These are phyloP conservation scores for Yamadazyma aaseri DNA, from an alignment of 1,139 yeast species.

Conservation along the genomic window DNA sequence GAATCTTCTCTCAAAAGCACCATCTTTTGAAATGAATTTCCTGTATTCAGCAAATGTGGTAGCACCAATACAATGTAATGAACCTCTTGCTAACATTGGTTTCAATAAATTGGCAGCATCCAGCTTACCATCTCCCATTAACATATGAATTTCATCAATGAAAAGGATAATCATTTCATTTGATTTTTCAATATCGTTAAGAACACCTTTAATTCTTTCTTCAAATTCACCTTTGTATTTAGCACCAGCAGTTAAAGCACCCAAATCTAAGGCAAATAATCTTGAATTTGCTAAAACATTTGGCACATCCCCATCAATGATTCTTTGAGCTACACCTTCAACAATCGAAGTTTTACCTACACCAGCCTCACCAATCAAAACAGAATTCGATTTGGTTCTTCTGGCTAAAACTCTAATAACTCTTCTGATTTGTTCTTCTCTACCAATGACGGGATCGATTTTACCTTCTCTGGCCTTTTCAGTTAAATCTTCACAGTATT, in stretches of 20 bases:
- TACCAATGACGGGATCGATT: conserved; percentile 96
- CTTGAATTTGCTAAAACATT: conserved; percentile 76
- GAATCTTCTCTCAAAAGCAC: conserved; percentile 98
- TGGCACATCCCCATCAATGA: conserved; percentile 94
- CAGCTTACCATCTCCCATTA: conserved; percentile 94
- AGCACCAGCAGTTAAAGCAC: conserved; percentile 97
- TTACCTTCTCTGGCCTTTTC: conserved; percentile 92
- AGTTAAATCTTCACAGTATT: conserved; percentile 91
- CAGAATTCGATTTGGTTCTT: conserved; percentile 94
- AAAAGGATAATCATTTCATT: conserved; percentile 83
- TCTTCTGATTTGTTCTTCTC: conserved; percentile 96
- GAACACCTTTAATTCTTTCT: conserved; percentile 94
- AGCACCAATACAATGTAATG: conserved; percentile 96
- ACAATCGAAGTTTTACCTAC: conserved; percentile 98
- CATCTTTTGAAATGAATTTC: conserved; percentile 90
- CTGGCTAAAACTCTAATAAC: conserved; percentile 92
- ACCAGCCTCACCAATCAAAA: conserved; percentile 98
- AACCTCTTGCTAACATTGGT: conserved; percentile 97
- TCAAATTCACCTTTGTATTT: conserved; percentile 98
- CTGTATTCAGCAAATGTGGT: conserved; percentile 95
- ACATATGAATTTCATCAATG: conserved; percentile 97
- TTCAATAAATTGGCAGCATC: conserved; percentile 96
- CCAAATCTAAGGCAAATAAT: conserved; percentile 85
- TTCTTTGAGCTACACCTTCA: conserved; percentile 98
- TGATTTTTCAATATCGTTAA: conserved; percentile 88